Base-by-base conservation (phyloP, 2,329 filamentous ascomycete genomes). In the Xylaria sp. region DNA sequence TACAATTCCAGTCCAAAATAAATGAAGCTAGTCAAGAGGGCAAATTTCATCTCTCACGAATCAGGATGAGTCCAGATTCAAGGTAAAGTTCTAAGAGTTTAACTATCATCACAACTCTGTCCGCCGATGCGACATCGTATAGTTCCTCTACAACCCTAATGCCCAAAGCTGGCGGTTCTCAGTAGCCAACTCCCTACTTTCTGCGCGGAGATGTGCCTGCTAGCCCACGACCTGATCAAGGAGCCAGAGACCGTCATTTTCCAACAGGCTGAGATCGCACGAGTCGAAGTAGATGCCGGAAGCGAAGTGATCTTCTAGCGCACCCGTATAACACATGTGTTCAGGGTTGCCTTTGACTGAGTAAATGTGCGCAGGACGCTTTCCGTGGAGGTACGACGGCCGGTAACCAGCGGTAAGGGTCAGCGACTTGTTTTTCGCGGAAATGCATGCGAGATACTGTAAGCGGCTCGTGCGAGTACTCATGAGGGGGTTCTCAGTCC, bases 121-220 rank as follows among this genome's bases (percentile, higher is more conserved):
- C 25, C 28, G 12, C 12, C 5, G 23, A 52, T 31, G 33, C 25
- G n/a, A 52, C 1, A 31, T 15, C 31, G 13, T 25, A 13, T 13
- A 31, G 9, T 31, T 55, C 60, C 31, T n/a, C 12, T 33, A 46
- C n/a, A 15, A 55, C 60, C 23, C 25, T 18, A 12, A 36, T 13
- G 36, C 46, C 49, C 36, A 62, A 9, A 20, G 49, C 31, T 55
- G 49, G 20, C 20, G 46, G 20, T 54, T 62, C 33, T 55, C 49
- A 23, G 48, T 55, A 3, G 46, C 39, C 36, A 10, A 25, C 13
- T 31, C 31, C 6, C n/a, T 33, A 2, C 54, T 62, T 12, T 43
- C 15, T 7, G 49, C 60, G 8, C 23, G 4, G 8, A 20, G 59
- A 28, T 48, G 48, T 15, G 5, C 25, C 20, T 62, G 59, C 10